Percentiles rank a stretch among this genome's conserved stretches.
Conservation (phyloP, 2,329 filamentous ascomycete genomes). For the Penicillium sp. region DNA sequence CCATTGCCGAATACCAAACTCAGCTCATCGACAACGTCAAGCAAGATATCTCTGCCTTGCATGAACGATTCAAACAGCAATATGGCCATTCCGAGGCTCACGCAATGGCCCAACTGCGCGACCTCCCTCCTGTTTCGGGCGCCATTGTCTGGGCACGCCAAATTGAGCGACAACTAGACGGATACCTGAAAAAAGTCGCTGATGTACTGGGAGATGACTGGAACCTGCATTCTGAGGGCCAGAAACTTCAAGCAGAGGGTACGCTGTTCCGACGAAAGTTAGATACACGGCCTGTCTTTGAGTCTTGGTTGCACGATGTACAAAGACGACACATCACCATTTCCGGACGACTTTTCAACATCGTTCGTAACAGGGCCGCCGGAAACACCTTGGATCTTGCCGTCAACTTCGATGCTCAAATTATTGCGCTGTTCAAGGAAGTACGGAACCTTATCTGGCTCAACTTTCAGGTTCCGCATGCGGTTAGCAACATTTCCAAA, state of each 20-base stretch:
- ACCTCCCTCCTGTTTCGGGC: constrained; percentile 92
- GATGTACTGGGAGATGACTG: constrained; percentile 94
- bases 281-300: constrained; percentile 90
- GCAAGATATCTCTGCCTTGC: constrained; percentile 87
- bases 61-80: constrained; percentile 98
- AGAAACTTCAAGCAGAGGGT: constrained; percentile 90
- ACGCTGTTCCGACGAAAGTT: constrained; percentile 95
- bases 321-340: constrained; percentile 88
- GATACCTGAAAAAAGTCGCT: constrained; percentile 99
- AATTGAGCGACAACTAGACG: constrained; percentile 93
- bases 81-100: constrained; percentile 98
- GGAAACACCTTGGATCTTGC: constrained; percentile 85
- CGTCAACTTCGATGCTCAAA: constrained; percentile 96
- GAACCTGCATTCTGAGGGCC: constrained; percentile 91
- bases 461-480: constrained; percentile 90
- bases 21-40: constrained; percentile 98
- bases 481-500: constrained; percentile 93
- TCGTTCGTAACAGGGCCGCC: constrained; percentile 84
- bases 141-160: constrained; percentile 98
- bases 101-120: constrained; percentile 95
- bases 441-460: constrained; percentile 95
- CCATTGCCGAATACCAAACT: constrained; percentile 97
- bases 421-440: constrained; percentile 98
- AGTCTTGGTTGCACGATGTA: constrained; percentile 93
- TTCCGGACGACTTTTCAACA: constrained; percentile 87